Conservation (phyloP, 495 filamentous ascomycete genomes). For the Penicillium angulare region DNA sequence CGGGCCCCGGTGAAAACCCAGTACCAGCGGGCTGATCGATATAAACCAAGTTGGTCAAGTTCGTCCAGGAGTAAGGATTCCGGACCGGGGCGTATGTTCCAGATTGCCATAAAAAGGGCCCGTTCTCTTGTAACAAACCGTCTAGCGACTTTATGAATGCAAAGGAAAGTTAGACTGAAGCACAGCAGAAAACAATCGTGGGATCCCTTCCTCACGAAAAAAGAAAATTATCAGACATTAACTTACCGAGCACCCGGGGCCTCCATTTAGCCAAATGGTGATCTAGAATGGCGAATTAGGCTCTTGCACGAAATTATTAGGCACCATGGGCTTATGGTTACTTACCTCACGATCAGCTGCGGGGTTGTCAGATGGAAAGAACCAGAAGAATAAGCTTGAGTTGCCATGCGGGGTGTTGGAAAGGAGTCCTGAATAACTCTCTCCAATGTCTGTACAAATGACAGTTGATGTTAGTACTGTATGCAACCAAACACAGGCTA, state of each 20-base stretch:
- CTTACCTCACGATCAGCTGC: slow-evolving; percentile 58
- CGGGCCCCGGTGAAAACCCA: slow-evolving; percentile 63
- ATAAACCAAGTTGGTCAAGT: slow-evolving; percentile 74
- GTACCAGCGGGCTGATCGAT: slow-evolving; percentile 78
- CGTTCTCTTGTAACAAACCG: slow-evolving; percentile 72
- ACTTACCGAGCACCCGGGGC: slow-evolving; percentile 68
- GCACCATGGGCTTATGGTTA: no score
- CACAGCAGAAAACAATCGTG: no score
- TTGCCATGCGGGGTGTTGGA: slow-evolving; percentile 58
- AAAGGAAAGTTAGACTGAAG: no score
- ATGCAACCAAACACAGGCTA: no score
- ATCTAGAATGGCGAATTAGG: slow-evolving; percentile 50
- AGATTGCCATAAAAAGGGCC: slow-evolving; percentile 71
- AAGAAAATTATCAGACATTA: no score
- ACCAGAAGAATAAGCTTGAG: slow-evolving; percentile 72
- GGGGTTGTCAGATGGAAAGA: slow-evolving; percentile 62
- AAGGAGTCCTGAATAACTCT: slow-evolving; percentile 72
- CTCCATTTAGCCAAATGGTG: slow-evolving; percentile 69
- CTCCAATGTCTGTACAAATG: no score
- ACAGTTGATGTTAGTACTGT: no score
- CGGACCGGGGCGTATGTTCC: slow-evolving; percentile 61
- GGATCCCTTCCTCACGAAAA: no score
- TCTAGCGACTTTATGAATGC: slow-evolving; percentile 66
- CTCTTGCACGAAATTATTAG: no score
- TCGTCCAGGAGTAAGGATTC: slow-evolving; percentile 70